Evolutionary conservation across 306 rosid species (phyloP), one percentile per base, ranked within the genome.

Genomic region (Notholithocarpus densiflorus): DNA sequence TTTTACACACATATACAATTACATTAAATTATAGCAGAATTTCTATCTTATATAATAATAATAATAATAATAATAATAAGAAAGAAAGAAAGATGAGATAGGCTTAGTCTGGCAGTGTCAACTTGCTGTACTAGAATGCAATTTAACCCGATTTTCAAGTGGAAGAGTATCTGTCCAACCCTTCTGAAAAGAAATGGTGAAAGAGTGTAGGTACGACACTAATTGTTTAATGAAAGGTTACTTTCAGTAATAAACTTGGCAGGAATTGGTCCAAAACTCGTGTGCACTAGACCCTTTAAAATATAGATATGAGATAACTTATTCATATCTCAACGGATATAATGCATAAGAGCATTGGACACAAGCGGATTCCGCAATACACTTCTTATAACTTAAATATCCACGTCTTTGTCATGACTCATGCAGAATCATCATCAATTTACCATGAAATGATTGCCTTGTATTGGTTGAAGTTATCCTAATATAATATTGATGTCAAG

Each of bases 271-370:
- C 8, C 8, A 34, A 34, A 34, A 34, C 2, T 34, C 0, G 0
- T 6, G 2, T 0, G 0, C 2, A 34, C 2, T 5, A 6, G 8
- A 34, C 8, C 0, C 2, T 2, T 34, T 34, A 0, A 6, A 2
- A 34, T 6, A 1, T 34, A 0, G 40, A 6, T 8, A 34, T 34
- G 40, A 34, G 2, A 6, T 6, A 34, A 34, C 2, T 34, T 34
- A 0, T 34, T 6, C 0, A 34, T 34, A 34, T 34, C 40, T 34
- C 8, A 6, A 34, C 8, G 0, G 2, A 34, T 5, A 34, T 6
- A 34, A 34, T 32, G 1, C 2, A 32, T 32, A 5, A 5, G 2
- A 34, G 2, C 8, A 34, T 34, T 6, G 40, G 8, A 34, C 0
- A 37, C 43, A 37, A 37, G 10, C 0, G 2, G 10, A 6, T 37